Evolutionary conservation across 225 moss, liverwort and hornwort species (phyloP), one percentile per base, ranked within the genome.

Genomic region (Pseudisothecium myosuroides): DNA sequence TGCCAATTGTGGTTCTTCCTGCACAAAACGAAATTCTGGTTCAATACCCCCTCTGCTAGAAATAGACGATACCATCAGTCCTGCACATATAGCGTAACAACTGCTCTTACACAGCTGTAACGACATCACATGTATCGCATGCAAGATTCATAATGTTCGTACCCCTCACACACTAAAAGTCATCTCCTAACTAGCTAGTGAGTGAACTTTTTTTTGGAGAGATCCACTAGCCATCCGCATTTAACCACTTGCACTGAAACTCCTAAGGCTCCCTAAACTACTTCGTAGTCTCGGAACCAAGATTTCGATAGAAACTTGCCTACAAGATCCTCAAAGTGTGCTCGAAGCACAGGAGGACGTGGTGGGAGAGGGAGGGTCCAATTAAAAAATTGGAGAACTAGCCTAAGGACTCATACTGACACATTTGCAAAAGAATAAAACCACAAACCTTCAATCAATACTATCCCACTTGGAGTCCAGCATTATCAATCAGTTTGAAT

Each of bases 1-100:
- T 76, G 94, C 89, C 93, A 98, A 90, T 87, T 89, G 92, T 41
- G 88, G 85, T 82, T 97, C 96, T 84, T 98, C 98, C 97, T 98
- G 89, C 50, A 93, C 75, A 81, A 87, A 17, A 80, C 83, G 74
- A n/a, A 77, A 83, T n/a, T 79, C 71, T n/a, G 45, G 76, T 61
- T 61, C 76, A 73, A 82, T 56, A 76, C 34, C 47, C 29, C 21
- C 13, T 69, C 83, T 73, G 62, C 47, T 27, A 75, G 67, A 79
- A 37, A 59, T 14, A 87, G n/a, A 12, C 3, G 28, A 78, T 64
- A 67, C 34, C 29, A 34, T 72, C 63, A 59, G 85, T 64, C 29
- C 23, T 18, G 59, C 58, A 52, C 7, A 78, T 85, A 80, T 5
- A 52, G 68, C 80, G 43, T 16, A 56, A 81, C 12, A 61, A 37